These are phyloP conservation scores for Starmerella stigmatis DNA, from an alignment of 805 yeast genomes.

Conservation along the genomic window DNA sequence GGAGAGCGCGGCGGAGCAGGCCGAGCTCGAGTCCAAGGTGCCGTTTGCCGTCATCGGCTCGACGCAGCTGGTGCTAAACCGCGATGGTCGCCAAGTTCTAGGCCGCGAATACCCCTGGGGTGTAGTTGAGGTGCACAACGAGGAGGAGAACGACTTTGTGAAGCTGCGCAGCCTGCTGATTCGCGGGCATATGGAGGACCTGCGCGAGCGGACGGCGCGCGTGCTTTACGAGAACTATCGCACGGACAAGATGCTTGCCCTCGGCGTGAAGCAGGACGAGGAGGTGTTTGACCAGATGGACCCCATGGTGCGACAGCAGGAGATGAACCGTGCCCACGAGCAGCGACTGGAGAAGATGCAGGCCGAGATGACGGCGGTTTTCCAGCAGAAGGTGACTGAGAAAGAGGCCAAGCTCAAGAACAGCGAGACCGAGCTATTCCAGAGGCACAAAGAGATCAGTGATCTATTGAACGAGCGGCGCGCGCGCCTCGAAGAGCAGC, in stretches of 20 bases:
- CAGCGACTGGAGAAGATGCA: conserved; percentile 90
- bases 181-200: conserved; percentile 86
- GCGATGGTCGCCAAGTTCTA: conserved; percentile 72
- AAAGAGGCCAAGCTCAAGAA: conserved; percentile 95
- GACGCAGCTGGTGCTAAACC: conserved; percentile 50
- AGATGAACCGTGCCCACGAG: conserved; percentile 85
- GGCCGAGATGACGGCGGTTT: conserved; percentile 90
- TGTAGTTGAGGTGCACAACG: conserved; percentile 86
- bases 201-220: conserved; percentile 66
- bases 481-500: conserved; percentile 82
- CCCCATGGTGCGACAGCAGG: conserved; percentile 84
- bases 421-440: conserved; percentile 90
- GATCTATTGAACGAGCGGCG: conserved; percentile 84
- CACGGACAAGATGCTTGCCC: conserved; percentile 60
- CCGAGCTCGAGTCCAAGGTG: conserved; percentile 54
- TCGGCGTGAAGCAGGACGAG: conserved; percentile 89
- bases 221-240: conserved; percentile 84
- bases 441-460: conserved; percentile 94
- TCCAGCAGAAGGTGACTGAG: conserved; percentile 91
- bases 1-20: conserved; percentile 58
- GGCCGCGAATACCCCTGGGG: conserved; percentile 98
- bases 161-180: conserved; percentile 78
- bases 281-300: conserved; percentile 90
- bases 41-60: conserved; percentile 97
- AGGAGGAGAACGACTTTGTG: conserved; percentile 84